phyloP scores from a whole-genome alignment of 1,284 basidiomycete genomes.

The Ceratorhiza oryzae-sativae region DNA sequence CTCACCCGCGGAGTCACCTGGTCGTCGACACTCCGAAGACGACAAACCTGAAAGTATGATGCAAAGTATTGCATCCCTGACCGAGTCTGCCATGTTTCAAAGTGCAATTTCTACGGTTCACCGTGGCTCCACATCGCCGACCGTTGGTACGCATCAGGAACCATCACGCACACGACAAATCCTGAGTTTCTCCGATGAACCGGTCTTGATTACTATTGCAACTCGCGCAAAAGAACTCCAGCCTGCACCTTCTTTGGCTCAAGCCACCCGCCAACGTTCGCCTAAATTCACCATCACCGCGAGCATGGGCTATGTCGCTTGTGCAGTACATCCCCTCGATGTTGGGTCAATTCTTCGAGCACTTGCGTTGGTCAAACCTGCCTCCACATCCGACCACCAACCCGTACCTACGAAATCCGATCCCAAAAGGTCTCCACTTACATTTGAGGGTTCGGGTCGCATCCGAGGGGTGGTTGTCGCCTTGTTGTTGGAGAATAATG shows the following conservation, averaged over 20 bases:
- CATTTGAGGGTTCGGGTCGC: conserved; percentile 31
- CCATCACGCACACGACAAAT: conserved; percentile 32
- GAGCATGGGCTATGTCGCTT: conserved; percentile 30
- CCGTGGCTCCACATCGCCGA: conserved; percentile 17
- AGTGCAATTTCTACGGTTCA: conserved; percentile 66
- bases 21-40: conserved; percentile 38
- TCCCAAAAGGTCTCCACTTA: conserved; percentile 1
- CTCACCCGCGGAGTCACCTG: conserved; percentile 33
- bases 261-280: conserved; percentile 45
- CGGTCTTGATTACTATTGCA: conserved; percentile 61
- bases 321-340: conserved; percentile 29
- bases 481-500: conserved; percentile 12
- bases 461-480: conserved; percentile 26
- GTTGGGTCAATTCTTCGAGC: conserved; percentile 35
- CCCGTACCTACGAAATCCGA: neutral
- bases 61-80: conserved; percentile 70
- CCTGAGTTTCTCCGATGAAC: conserved; percentile 48
- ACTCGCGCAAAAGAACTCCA: conserved; percentile 59
- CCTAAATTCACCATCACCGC: conserved; percentile 25
- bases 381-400: neutral
- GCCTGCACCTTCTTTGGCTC: conserved; percentile 52
- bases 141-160: conserved; percentile 22
- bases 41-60: conserved; percentile 64
- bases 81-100: conserved; percentile 68
- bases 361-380: conserved; percentile 13